Evolutionary conservation across 305 asterid genomes (phyloP), one percentile per base, ranked within the genome.

Genomic region (Fraxinus albicans): DNA sequence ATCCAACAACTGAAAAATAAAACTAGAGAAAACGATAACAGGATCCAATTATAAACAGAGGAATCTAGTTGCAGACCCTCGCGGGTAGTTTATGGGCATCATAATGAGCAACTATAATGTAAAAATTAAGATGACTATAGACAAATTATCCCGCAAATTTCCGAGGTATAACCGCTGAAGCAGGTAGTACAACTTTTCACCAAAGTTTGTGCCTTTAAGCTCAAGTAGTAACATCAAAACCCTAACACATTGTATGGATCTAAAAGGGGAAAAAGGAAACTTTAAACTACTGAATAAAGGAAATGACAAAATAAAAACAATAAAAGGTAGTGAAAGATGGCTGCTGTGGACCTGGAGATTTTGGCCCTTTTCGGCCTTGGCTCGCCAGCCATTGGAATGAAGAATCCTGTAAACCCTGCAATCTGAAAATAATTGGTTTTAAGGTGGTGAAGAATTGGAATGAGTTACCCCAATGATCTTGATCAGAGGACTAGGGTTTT

Each of bases 351-450:
- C 91, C 90, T 89, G 81, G 86, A 84, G 53, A 89, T 83, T 69
- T 84, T 87, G 63, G 83, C 85, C 87, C 88, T 86, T 76, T 89
- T 89, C 21, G 82, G 83, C 55, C 67, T 77, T 1, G 85, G 90
- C 83, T 83, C 87, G 75, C 78, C 83, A 73, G 50, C 88, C 92
- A 89, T 89, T 76, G 76, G 33, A 77, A 73, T 23, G 81, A 17
- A 42, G 34, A 74, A 19, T 55, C 73, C 73, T 19, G 73, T 29
- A 50, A 82, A 82, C 42, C 8, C 77, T 44, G 75, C 10, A 80
- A 84, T 25, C 7, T 23, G 21, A 40, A 67, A 76, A 35, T 34
- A 80, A 53, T 33, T 15, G 31, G 63, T 13, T 80, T 8, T 1
- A 21, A 19, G 8, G 21, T 29, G 17, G 10, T 4, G 10, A 15